A percentile compares a stretch with the other conserved stretches of the same genome.
Evolutionary conservation across 371 early-diverging fungal species (phyloP).

Genomic region (Basidiobolus meristosporus): DNA sequence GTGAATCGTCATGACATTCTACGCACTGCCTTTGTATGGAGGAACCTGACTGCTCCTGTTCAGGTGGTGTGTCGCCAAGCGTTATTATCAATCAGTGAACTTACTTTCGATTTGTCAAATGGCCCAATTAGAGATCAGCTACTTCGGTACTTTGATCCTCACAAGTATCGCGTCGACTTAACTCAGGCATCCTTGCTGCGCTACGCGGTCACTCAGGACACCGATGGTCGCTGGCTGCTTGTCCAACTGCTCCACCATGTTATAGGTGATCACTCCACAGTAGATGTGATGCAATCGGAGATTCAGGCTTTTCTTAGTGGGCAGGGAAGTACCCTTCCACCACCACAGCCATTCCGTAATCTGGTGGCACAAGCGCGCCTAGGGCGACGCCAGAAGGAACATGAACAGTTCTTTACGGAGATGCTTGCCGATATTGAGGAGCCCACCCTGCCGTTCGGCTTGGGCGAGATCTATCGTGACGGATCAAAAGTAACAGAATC

Average conservation of each 20-base stretch:
- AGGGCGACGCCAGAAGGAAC: too few species aligned
- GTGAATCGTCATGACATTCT: constrained; percentile 4
- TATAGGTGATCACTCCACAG: constrained; percentile 4
- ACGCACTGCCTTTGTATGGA: constrained; percentile 1
- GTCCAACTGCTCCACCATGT: constrained; percentile 3
- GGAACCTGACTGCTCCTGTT: constrained; percentile 1
- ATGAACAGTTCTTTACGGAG: not conserved
- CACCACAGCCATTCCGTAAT: constrained; percentile 5
- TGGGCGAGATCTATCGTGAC: constrained; percentile 1
- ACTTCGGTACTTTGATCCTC: not conserved
- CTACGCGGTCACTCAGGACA: constrained; percentile 1
- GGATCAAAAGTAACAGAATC: not conserved
- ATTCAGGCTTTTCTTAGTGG: constrained; percentile 3
- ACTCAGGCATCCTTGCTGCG: constrained; percentile 3
- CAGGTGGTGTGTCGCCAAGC: constrained; percentile 3
- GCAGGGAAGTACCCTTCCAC: not conserved
- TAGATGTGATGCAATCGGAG: constrained; percentile 1
- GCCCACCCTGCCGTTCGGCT: constrained; percentile 4
- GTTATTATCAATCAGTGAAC: not conserved
- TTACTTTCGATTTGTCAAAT: not conserved
- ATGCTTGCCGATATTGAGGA: constrained; percentile 5
- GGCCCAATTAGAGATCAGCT: constrained; percentile 3
- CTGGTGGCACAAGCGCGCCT: constrained; percentile 3
- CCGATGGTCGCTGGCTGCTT: constrained; percentile 1
- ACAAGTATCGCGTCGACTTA: constrained; percentile 1